phyloP scores from a whole-genome alignment of 2,329 filamentous ascomycete genomes.

The Cylindrodendrum hubeiense region DNA sequence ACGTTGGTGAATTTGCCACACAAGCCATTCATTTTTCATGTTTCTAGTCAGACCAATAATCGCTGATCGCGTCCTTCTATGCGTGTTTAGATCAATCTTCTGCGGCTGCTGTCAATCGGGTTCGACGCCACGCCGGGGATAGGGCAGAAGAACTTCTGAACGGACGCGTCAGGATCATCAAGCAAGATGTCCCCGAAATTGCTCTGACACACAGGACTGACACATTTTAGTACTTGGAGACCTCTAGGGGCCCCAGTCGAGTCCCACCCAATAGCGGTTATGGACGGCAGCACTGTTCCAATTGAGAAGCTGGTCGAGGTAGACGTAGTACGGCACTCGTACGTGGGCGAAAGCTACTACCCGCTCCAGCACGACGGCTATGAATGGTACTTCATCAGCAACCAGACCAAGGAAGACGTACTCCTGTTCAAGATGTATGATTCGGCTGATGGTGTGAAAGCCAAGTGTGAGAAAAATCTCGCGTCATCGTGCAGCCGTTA shows the following conservation, averaged over 20 bases:
- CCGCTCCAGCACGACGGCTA: background rate
- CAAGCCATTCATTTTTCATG: too few relatives aligned
- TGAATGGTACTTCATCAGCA: conserved; percentile 4
- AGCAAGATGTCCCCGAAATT: background rate
- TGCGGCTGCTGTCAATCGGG: background rate
- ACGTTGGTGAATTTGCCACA: conserved; percentile 11
- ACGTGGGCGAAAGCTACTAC: conserved; percentile 8
- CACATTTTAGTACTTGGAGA: background rate
- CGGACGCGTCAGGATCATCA: conserved; percentile 7
- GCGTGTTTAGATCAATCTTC: background rate
- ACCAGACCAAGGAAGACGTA: background rate
- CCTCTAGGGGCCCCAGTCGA: background rate
- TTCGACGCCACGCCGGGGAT: background rate
- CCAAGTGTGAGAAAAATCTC: background rate
- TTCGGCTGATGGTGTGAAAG: background rate
- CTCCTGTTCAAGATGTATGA: conserved; percentile 14
- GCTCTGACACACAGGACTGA: background rate
- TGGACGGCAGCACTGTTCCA: background rate
- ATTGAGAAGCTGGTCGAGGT: background rate
- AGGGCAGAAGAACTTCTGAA: conserved; percentile 1
- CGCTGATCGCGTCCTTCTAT: background rate
- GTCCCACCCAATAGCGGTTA: background rate
- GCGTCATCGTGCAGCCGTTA: background rate
- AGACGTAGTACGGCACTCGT: conserved; percentile 6
- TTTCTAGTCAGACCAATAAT: background rate